A percentile compares a stretch with the other conserved stretches of the same genome.
Conservation (phyloP, 352 stramenopile genomes). For the Phytophthora quininea region DNA sequence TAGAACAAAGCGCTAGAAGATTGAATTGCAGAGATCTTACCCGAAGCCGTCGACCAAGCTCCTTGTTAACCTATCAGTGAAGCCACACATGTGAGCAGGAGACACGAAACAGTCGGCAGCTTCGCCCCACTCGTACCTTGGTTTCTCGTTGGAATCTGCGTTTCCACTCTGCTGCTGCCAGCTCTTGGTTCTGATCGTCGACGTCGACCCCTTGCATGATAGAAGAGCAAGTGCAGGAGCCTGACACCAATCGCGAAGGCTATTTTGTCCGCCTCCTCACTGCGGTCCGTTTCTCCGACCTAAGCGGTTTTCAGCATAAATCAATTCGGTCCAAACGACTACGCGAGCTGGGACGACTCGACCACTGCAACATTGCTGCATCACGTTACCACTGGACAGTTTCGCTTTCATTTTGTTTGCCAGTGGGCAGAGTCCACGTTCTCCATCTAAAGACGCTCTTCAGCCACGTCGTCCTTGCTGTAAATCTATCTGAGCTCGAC, state of each 20-base stretch:
- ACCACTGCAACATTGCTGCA: too few species aligned
- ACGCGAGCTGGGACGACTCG: too few species aligned
- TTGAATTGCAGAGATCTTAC: constrained; percentile 31
- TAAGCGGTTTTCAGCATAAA: not conserved
- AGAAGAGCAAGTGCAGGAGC: too few species aligned
- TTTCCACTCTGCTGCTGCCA: constrained; percentile 52
- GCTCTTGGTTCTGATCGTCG: constrained; percentile 20
- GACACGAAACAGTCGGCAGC: not conserved
- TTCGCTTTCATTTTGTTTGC: too few species aligned
- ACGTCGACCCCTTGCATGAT: constrained; percentile 3
- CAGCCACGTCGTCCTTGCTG: constrained; percentile 8
- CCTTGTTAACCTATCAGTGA: constrained; percentile 68
- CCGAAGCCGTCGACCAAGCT: constrained; percentile 64
- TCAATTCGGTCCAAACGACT: not conserved
- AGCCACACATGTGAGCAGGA: constrained; percentile 3
- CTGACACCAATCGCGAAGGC: not conserved
- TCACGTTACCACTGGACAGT: too few species aligned
- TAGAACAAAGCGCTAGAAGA: too few species aligned
- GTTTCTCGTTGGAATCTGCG: constrained; percentile 69
- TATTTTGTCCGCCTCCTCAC: constrained; percentile 33
- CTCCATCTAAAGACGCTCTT: not conserved
- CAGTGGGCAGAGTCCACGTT: not conserved
- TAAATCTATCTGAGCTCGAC: constrained; percentile 91
- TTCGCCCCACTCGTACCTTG: constrained; percentile 43
- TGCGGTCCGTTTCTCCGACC: constrained; percentile 30